phyloP scores from a whole-genome alignment of 2,329 filamentous ascomycete genomes.

The Beauveria pseudobassiana region DNA sequence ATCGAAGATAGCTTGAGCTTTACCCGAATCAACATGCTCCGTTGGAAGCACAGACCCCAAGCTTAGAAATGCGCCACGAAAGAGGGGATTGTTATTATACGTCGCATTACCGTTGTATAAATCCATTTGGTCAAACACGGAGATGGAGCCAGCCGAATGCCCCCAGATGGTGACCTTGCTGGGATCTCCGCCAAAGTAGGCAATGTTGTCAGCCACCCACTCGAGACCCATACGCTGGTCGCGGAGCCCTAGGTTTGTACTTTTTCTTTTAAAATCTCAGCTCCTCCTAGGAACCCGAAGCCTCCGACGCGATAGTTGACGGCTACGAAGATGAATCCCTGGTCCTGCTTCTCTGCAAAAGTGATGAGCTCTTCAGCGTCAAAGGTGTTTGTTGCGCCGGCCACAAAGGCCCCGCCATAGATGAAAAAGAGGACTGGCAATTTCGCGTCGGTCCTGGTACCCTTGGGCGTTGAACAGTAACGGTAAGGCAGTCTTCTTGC shows the following conservation, averaged over 20 bases:
- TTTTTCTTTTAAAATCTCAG: slow-evolving; percentile 48
- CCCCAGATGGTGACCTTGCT: too few species aligned
- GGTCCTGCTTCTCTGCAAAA: slow-evolving; percentile 32
- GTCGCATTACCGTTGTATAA: slow-evolving; percentile 53
- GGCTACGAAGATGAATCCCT: slow-evolving; percentile 55
- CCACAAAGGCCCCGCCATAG: slow-evolving; percentile 43
- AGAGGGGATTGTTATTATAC: slow-evolving; percentile 58
- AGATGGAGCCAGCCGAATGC: too few species aligned
- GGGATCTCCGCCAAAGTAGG: too few species aligned
- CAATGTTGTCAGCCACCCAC: slow-evolving; percentile 21
- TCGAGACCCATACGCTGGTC: slow-evolving; percentile 54
- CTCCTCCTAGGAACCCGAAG: slow-evolving; percentile 54
- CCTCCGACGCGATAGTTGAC: slow-evolving; percentile 58
- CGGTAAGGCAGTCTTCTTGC: slow-evolving; percentile 47
- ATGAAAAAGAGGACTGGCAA: slow-evolving; percentile 53
- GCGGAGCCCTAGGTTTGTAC: slow-evolving; percentile 50
- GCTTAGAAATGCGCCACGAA: slow-evolving; percentile 35
- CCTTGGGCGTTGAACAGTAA: slow-evolving; percentile 41
- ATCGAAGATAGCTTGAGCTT: too few species aligned
- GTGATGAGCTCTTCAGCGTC: slow-evolving; percentile 28
- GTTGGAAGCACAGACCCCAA: too few species aligned
- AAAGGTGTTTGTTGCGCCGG: slow-evolving; percentile 27
- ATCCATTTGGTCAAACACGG: slow-evolving; percentile 52
- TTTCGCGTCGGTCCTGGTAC: slow-evolving; percentile 32
- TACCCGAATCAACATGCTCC: too few species aligned